Base-by-base conservation (phyloP, 345 rosid species). In the Dimocarpus longan region DNA sequence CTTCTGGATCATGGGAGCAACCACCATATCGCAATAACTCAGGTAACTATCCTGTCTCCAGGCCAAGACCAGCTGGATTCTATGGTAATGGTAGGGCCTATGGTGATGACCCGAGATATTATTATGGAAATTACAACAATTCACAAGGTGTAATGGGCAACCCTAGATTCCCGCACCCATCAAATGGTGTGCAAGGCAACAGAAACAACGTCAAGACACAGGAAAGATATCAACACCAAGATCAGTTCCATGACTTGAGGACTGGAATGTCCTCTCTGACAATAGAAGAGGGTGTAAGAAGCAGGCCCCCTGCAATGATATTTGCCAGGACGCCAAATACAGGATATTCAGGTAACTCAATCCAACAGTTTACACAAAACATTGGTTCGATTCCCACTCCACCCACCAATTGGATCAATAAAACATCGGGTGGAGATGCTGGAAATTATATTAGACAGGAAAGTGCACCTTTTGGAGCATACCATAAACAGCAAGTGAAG, bases 361-460 rank as follows among this genome's bases (percentile, higher is more conserved):
- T 39, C 59, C 83, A 81, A 22, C 86, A 87, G 81, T 76, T 76
- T 80, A 73, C 78, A 85, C 91, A 77, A 81, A 85, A 77, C 76
- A 54, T 59, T 66, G 85, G 84, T 73, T 84, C 69, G 4, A 81
- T 86, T 70, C 97, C 98, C 50, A 71, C 91, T 24, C 98, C 95
- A 16, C 94, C 97, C 10, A 80, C 64, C 57, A 86, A 87, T 22
- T 94, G 97, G 99, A 89, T 87, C 28, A 74, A 75, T 80, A 86
- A 78, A 73, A 48, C 79, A n/a, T 74, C 24, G 16, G 37, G 65
- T 48, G 88, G 86, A 75, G 80, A 81, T 66, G 77, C 81, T 16
- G 86, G 88, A 42, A 84, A 79, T 28, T 65, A 79, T 70, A 57
- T 75, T 11, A 79, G 79, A 81, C 90, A 84, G 74, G 89, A 89